Percentiles rank a stretch among this genome's conserved stretches.
These are phyloP conservation scores for Fulvia fulva DNA, from an alignment of 2,329 filamentous ascomycete species.

Conservation along the genomic window DNA sequence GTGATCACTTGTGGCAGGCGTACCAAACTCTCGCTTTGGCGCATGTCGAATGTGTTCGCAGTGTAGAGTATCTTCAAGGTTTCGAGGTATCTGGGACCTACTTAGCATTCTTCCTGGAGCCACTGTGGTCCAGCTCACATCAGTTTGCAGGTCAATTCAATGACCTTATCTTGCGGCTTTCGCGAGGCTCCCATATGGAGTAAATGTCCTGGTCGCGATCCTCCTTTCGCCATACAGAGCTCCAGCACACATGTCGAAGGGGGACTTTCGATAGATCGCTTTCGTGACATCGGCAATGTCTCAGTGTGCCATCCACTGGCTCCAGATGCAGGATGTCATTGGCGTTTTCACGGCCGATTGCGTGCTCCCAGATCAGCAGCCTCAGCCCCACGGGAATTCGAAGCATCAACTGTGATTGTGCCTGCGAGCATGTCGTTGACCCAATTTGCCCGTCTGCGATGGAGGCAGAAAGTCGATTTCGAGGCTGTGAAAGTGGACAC, in stretches of 20 bases:
- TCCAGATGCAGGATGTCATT: conserved; percentile 3
- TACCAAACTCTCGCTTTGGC: background rate
- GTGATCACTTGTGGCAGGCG: background rate
- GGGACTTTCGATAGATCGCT: background rate
- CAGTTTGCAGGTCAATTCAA: conserved; percentile 1
- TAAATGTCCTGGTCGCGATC: background rate
- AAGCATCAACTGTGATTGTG: background rate
- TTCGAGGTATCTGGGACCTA: background rate
- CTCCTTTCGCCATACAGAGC: background rate
- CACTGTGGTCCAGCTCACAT: background rate
- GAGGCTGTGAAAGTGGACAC: background rate
- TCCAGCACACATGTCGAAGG: background rate
- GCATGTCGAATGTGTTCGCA: conserved; percentile 4
- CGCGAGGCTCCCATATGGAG: background rate
- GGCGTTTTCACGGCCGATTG: background rate
- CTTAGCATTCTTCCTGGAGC: background rate
- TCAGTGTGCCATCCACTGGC: background rate
- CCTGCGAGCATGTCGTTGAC: background rate
- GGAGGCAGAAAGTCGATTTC: background rate
- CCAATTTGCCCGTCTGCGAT: background rate
- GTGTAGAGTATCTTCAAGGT: background rate
- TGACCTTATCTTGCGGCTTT: background rate
- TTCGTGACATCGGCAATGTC: background rate
- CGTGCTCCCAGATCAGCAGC: conserved; percentile 2
- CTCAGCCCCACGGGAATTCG: conserved; percentile 2